Base-by-base conservation (phyloP, 805 yeast species). In the Spencermartinsiella europaea region DNA sequence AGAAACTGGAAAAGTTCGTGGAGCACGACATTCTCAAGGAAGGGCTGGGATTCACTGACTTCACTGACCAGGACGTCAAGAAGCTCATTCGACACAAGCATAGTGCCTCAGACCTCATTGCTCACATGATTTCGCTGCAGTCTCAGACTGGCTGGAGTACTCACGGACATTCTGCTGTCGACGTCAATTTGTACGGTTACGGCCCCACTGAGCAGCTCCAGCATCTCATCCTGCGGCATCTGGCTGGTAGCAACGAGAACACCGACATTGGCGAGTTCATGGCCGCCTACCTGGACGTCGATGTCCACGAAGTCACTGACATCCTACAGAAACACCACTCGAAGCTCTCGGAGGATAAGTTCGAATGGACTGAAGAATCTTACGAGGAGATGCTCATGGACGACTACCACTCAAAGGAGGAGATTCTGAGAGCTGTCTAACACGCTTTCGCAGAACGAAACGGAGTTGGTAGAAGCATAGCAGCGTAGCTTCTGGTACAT, bases 61-160 rank as follows among this genome's bases (percentile, higher is more conserved):
- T 74, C 54, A 70, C 77, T 0, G 58, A 64, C 0, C 71, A 71
- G 1, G 96, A 90, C 53, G 66, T 82, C 21, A 58, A 64, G 2
- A 57, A 49, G 1, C 61, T 84, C 8, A 51, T 78, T 20, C 49
- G 61, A 2, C 57, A 69, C 41, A 59, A 61, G 35, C 52, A 55
- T 1, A 55, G 60, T 35, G 59, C 72, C 12, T 68, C 63, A 49
- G 79, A 79, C 50, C 67, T 72, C 34, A 64, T 88, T 47, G 83
- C 85, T 59, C 73, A 80, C 46, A 76, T 90, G 76, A 76, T 88
- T 8, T 84, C 95, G 0, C 59, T 67, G n/a, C 77, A 95, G 53
- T 88, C 97, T 0, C 85, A 85, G 64, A 79, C 88, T 15, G 97
- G 96, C n/a, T 90, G 96, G 96, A 75, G 95, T 7, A 90, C 97